These are phyloP conservation scores for Trichomonas gallinae DNA, from an alignment of 208 protist genomes.

Conservation along the genomic window DNA sequence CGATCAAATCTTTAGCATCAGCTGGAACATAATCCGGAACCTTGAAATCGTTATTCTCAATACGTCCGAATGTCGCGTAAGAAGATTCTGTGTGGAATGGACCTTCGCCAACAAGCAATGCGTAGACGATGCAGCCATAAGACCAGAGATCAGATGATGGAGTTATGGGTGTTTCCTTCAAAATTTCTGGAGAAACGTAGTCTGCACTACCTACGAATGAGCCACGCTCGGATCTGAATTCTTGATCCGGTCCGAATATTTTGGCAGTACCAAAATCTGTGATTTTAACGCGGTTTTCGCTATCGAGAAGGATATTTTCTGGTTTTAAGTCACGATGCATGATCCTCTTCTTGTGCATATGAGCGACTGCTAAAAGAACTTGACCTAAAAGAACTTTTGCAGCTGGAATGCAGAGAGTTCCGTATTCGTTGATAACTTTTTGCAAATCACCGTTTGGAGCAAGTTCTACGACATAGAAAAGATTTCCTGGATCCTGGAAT, in stretches of 20 bases:
- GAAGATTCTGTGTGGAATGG: background rate
- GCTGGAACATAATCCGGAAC: background rate
- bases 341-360: conserved; percentile 1
- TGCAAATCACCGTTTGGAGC: background rate
- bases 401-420: background rate
- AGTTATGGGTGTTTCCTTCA: background rate
- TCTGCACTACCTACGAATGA: conserved; percentile 12
- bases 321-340: conserved; percentile 20
- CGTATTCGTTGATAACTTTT: background rate
- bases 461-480: conserved; percentile 20
- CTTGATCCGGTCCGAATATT: background rate
- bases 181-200: background rate
- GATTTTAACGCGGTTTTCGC: background rate
- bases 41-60: background rate
- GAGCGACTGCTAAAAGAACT: background rate
- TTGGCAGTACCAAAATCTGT: conserved; percentile 23
- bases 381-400: background rate
- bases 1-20: background rate
- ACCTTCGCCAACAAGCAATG: background rate
- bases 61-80: background rate
- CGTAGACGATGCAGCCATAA: background rate
- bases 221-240: background rate
- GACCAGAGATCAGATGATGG: background rate
- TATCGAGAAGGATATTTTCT: conserved; percentile 23
- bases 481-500: conserved; percentile 18